Evolutionary conservation across 768 basidiomycete species (phyloP).

Genomic region (Trametopsis cervina): DNA sequence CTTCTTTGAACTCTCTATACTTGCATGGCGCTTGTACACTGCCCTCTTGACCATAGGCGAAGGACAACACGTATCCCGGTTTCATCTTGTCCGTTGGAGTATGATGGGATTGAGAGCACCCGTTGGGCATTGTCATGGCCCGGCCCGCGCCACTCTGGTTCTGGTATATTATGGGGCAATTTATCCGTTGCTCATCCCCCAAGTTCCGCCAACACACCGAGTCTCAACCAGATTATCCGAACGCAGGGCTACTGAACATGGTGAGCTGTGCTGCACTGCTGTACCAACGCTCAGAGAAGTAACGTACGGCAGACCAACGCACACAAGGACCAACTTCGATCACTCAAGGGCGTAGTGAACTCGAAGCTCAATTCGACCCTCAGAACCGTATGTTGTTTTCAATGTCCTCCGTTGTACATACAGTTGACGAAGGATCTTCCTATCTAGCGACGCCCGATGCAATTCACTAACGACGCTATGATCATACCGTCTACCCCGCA

Average conservation of each 20-base stretch:
- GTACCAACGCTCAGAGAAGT: not conserved
- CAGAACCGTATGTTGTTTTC: slow-evolving; percentile 17
- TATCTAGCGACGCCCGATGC: slow-evolving; percentile 11
- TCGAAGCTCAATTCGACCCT: slow-evolving; percentile 16
- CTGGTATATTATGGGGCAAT: slow-evolving; percentile 15
- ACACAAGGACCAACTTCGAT: slow-evolving; percentile 18
- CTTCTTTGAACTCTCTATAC: not conserved
- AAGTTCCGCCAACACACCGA: slow-evolving; percentile 20
- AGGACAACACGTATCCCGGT: slow-evolving; percentile 12
- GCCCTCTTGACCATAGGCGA: not conserved
- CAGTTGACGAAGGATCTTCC: not conserved
- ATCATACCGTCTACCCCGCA: slow-evolving; percentile 14
- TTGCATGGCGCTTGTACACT: slow-evolving; percentile 6
- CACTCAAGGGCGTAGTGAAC: slow-evolving; percentile 18
- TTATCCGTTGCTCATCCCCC: slow-evolving; percentile 11
- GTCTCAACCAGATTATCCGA: slow-evolving; percentile 22
- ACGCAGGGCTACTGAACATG: slow-evolving; percentile 11
- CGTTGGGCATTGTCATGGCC: not conserved
- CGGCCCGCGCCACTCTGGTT: slow-evolving; percentile 8
- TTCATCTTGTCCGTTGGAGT: slow-evolving; percentile 10
- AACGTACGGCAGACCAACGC: slow-evolving; percentile 7
- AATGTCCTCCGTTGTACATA: not conserved
- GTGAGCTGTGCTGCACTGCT: slow-evolving; percentile 8
- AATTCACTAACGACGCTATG: slow-evolving; percentile 3
- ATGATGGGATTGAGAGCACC: not conserved